These are phyloP conservation scores for Laburnicola sp. DNA, from an alignment of 2,329 filamentous ascomycete genomes.

Conservation along the genomic window DNA sequence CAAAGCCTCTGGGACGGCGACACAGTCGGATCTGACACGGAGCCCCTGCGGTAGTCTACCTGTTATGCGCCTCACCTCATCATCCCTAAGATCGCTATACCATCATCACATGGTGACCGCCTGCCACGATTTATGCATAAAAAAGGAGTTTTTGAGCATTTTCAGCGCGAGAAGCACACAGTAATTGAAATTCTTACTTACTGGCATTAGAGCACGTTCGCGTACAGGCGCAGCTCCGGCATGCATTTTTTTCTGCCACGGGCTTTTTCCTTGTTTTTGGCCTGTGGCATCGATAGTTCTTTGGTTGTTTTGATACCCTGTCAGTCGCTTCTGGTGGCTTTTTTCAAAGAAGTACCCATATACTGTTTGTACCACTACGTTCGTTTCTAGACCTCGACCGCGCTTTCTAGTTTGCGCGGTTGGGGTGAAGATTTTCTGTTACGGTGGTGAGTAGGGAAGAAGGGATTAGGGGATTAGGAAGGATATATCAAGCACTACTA, in stretches of 20 bases:
- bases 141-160: slow-evolving; percentile 44
- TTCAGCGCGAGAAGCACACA: slow-evolving; percentile 36
- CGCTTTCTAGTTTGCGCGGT: slow-evolving; percentile 23
- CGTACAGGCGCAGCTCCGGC: slow-evolving; percentile 17
- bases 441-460: background rate
- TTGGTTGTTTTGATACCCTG: slow-evolving; percentile 35
- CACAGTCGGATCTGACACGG: slow-evolving; percentile 55
- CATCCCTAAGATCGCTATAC: slow-evolving; percentile 29
- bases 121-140: slow-evolving; percentile 44
- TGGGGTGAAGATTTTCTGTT: slow-evolving; percentile 6
- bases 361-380: slow-evolving; percentile 35
- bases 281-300: background rate
- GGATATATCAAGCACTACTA: background rate
- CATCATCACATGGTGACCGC: slow-evolving; percentile 31
- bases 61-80: slow-evolving; percentile 17
- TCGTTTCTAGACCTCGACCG: slow-evolving; percentile 33
- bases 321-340: slow-evolving; percentile 32
- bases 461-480: background rate
- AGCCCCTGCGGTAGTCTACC: slow-evolving; percentile 32
- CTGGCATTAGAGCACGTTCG: slow-evolving; percentile 21
- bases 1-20: slow-evolving; percentile 61
- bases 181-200: slow-evolving; percentile 22
- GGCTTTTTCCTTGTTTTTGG: slow-evolving; percentile 3
- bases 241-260: slow-evolving; percentile 21
- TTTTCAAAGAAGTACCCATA: slow-evolving; percentile 12